Evolutionary conservation across 2,329 filamentous ascomycete genomes (phyloP).

Genomic region (Huntiella bhutanensis): DNA sequence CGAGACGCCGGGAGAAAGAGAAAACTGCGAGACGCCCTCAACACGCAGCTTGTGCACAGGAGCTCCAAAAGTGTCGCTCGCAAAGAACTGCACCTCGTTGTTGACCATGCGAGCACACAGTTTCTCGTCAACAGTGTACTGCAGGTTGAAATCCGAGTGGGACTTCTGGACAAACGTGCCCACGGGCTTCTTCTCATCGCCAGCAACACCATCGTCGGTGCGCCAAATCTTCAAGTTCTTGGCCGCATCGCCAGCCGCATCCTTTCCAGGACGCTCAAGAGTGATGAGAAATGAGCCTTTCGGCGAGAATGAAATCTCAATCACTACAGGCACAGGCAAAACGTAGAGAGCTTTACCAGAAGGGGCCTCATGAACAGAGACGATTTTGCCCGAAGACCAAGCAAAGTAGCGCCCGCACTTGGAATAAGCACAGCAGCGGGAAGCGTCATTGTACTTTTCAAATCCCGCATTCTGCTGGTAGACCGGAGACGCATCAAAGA

Average conservation of each 20-base stretch:
- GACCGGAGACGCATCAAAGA: constrained; percentile 77
- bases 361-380: constrained; percentile 68
- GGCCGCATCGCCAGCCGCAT: constrained; percentile 34
- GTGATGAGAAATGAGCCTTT: constrained; percentile 85
- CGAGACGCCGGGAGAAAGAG: constrained; percentile 72
- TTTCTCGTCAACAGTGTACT: constrained; percentile 86
- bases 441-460: constrained; percentile 71
- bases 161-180: constrained; percentile 91
- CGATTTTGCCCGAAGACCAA: constrained; percentile 76
- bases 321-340: constrained; percentile 66
- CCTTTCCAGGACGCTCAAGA: constrained; percentile 85
- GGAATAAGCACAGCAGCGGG: constrained; percentile 89
- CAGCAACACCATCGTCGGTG: constrained; percentile 49
- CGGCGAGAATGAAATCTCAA: constrained; percentile 87
- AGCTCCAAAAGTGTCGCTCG: constrained; percentile 64
- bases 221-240: constrained; percentile 90
- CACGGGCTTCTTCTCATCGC: constrained; percentile 50
- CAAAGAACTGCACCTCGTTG: constrained; percentile 95
- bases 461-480: constrained; percentile 78
- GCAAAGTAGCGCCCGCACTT: constrained; percentile 86
- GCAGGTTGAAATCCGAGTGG: constrained; percentile 89
- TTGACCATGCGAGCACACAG: constrained; percentile 86
- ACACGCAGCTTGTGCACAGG: constrained; percentile 93
- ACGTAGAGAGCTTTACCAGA: constrained; percentile 55
- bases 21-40: constrained; percentile 79